phyloP scores from a whole-genome alignment of 805 yeast genomes.

The Metschnikowia lunata region DNA sequence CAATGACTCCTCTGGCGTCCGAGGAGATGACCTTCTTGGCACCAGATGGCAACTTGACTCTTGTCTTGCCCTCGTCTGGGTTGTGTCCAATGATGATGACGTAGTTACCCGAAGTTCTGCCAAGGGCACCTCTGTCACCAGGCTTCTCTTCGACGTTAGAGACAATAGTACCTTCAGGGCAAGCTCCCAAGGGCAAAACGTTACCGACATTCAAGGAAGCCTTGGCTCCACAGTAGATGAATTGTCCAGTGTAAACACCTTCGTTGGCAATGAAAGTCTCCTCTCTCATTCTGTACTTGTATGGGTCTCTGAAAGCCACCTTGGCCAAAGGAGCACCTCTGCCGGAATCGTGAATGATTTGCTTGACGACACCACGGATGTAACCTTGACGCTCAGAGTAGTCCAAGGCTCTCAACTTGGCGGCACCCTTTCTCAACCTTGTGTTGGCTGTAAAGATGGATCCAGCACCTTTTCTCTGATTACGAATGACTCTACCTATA shows the following conservation, averaged over 20 bases:
- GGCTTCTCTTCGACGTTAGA: conserved; percentile 98
- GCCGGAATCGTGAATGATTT: conserved; percentile 98
- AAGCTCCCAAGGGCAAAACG: conserved; percentile 92
- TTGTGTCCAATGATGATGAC: conserved; percentile 98
- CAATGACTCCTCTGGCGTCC: conserved; percentile 98
- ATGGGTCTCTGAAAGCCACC: conserved; percentile 84
- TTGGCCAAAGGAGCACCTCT: conserved; percentile 99
- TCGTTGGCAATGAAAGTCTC: conserved; percentile 99
- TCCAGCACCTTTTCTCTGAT: conserved; percentile 99
- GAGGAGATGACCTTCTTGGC: conserved; percentile 95
- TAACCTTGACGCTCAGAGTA: conserved; percentile 99
- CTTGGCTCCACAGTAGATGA: conserved; percentile 97
- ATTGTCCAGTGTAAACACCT: conserved; percentile 99
- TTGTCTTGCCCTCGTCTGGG: conserved; percentile 98
- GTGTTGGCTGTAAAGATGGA: conserved; percentile 99
- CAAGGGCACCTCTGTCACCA: conserved; percentile 99
- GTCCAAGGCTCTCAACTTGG: conserved; percentile 98
- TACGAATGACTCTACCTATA: conserved; percentile 98
- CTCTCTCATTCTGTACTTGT: conserved; percentile 96
- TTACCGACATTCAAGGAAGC: conserved; percentile 96
- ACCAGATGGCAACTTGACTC: conserved; percentile 99
- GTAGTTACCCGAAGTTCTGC: conserved; percentile 99
- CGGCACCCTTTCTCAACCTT: conserved; percentile 99
- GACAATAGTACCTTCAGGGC: conserved; percentile 99
- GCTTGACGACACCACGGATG: conserved; percentile 98